These are phyloP conservation scores for Chlorella sp. DNA, from an alignment of 139 green algal genomes.

Conservation along the genomic window DNA sequence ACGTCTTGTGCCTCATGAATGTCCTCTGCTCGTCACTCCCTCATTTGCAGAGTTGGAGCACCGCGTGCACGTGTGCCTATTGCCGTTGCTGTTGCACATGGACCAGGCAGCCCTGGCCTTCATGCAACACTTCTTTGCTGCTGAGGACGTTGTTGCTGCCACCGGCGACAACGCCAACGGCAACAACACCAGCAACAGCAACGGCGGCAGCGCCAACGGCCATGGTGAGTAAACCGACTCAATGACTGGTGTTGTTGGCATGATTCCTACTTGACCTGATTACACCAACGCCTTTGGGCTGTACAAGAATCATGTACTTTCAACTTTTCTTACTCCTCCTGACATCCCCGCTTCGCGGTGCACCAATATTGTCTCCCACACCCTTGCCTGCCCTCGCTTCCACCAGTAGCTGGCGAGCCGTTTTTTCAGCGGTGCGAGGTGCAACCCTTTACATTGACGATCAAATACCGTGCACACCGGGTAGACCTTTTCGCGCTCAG, in stretches of 20 bases:
- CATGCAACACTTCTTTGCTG: constrained; percentile 50
- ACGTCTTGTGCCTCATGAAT: no score
- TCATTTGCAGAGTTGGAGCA: constrained; percentile 61
- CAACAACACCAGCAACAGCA: background rate
- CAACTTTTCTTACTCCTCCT: no score
- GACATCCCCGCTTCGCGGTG: background rate
- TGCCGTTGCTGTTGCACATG: constrained; percentile 62
- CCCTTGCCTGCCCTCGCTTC: no score
- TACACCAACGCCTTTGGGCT: no score
- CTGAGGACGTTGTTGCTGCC: background rate
- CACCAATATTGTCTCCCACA: background rate
- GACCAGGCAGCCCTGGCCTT: constrained; percentile 75
- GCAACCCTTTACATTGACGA: constrained; percentile 43
- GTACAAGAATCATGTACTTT: no score
- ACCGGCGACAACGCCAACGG: background rate
- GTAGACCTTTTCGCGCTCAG: constrained; percentile 70
- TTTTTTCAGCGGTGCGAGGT: constrained; percentile 59
- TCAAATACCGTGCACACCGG: constrained; percentile 63
- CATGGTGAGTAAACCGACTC: no score
- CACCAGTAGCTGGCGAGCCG: background rate
- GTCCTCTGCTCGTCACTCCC: no score
- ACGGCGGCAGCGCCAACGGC: background rate
- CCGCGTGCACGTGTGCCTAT: constrained; percentile 52
- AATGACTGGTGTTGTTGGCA: no score
- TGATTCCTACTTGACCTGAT: no score